Percentiles rank a stretch among this genome's conserved stretches.
phyloP scores from a whole-genome alignment of 306 rosid species.

The Phaseolus lunatus region DNA sequence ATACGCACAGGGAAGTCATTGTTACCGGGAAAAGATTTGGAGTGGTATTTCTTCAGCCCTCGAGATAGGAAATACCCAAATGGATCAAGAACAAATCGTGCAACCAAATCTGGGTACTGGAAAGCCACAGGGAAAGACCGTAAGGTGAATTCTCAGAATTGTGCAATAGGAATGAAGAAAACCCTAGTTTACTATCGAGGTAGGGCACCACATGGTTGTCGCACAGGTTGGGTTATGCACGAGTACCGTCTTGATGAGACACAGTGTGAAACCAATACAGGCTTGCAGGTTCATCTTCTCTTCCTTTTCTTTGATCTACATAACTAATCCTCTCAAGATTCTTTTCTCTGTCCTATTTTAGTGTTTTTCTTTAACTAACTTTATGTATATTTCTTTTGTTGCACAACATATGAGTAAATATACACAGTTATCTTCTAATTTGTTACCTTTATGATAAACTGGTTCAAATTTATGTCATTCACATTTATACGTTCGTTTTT shows the following conservation, averaged over 20 bases:
- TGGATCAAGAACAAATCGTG: slow-evolving; percentile 95
- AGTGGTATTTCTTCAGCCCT: slow-evolving; percentile 98
- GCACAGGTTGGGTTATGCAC: slow-evolving; percentile 98
- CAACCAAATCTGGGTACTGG: slow-evolving; percentile 96
- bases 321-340: not conserved
- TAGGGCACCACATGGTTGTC: slow-evolving; percentile 90
- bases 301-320: not conserved
- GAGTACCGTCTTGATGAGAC: slow-evolving; percentile 94
- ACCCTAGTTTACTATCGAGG: slow-evolving; percentile 97
- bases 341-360: not conserved
- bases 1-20: slow-evolving; percentile 74
- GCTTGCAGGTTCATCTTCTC: slow-evolving; percentile 67
- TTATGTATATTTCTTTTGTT: too few relatives aligned
- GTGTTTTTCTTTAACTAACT: too few relatives aligned
- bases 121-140: slow-evolving; percentile 96
- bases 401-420: too few relatives aligned
- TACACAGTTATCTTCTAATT: too few relatives aligned
- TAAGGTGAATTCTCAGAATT: slow-evolving; percentile 75
- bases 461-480: too few relatives aligned
- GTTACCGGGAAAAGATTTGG: slow-evolving; percentile 95
- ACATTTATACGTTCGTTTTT: too few relatives aligned
- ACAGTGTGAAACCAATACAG: slow-evolving; percentile 70
- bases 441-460: too few relatives aligned
- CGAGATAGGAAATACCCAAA: slow-evolving; percentile 93
- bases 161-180: slow-evolving; percentile 92